phyloP scores from a whole-genome alignment of 345 rosid species.

The Lenwebbia sp. region DNA sequence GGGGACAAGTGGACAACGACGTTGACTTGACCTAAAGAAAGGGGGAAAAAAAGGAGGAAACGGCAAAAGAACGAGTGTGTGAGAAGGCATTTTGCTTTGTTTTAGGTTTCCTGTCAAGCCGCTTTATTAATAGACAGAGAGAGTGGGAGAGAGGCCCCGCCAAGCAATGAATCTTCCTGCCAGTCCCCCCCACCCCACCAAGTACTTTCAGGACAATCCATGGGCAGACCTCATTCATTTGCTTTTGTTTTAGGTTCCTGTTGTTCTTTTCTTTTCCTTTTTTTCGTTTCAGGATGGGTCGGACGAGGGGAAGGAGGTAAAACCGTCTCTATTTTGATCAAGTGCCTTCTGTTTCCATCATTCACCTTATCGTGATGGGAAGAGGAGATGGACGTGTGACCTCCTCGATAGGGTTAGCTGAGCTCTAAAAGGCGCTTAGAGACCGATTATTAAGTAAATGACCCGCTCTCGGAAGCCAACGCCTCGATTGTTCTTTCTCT shows the following conservation, averaged over 20 bases:
- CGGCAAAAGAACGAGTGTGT: background rate
- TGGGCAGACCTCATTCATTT: background rate
- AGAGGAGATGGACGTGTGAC: background rate
- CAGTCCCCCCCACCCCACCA: background rate
- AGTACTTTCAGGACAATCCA: background rate
- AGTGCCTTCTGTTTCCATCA: background rate
- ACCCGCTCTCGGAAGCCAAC: too few species aligned
- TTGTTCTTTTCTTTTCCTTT: background rate
- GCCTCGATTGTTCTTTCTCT: too few species aligned
- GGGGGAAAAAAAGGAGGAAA: background rate
- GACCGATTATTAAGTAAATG: too few species aligned
- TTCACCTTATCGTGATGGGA: background rate
- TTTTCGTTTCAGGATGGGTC: background rate
- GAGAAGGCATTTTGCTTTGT: background rate
- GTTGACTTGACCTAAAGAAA: background rate
- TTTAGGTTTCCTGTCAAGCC: background rate
- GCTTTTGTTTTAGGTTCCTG: too few species aligned
- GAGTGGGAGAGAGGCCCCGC: background rate
- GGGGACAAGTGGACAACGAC: background rate
- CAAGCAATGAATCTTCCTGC: background rate
- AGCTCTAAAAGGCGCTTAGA: background rate
- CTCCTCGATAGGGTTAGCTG: background rate
- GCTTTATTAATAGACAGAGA: background rate
- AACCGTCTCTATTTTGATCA: background rate
- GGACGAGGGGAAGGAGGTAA: background rate